Evolutionary conservation across 208 protist species (phyloP), one percentile per base, ranked within the genome.

Genomic region (Tetramitus jugosus): DNA sequence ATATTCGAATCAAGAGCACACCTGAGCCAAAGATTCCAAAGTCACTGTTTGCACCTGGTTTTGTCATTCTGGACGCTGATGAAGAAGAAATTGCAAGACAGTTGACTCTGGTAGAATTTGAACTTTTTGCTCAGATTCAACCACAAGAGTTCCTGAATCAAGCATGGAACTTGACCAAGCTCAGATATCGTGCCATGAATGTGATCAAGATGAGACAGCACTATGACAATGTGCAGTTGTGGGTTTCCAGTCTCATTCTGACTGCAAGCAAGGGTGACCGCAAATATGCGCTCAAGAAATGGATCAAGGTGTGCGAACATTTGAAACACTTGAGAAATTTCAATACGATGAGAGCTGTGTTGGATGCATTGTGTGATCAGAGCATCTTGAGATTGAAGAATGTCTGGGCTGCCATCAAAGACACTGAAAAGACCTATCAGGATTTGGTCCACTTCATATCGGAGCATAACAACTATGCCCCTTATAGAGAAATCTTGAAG

Each of bases 371-470:
- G 26, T 26, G 68, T 29, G 56, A 40, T 42, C 20, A 33, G 33
- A 14, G 64, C 6, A 37, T 84, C 3, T 69, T 74, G 29, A 77
- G 81, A 49, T 76, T 84, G 29, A 81, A 81, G 61, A n/a, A 82
- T 49, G 79, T 78, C n/a, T 78, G 64, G 62, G 61, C 53, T 43
- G 56, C 23, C 10, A 42, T 67, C 23, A 67, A 42, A 14, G 26
- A 42, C 3, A 8, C 6, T 14, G 2, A 42, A 14, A 42, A 67
- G 6, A 42, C 8, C 23, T 43, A 43, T 67, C 42, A 26, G 26
- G 20, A 42, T 17, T n/a, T 42, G 33, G 4, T 39, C 8, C 33
- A 67, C 3, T 43, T 43, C 10, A 42, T 42, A 42, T 67, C 23
- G 35, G n/a, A 62, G 4, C 3, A 31, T 33, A 23, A 62, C 17